Evolutionary conservation across 2,329 filamentous ascomycete genomes (phyloP).

Genomic region (Talaromyces sp.): DNA sequence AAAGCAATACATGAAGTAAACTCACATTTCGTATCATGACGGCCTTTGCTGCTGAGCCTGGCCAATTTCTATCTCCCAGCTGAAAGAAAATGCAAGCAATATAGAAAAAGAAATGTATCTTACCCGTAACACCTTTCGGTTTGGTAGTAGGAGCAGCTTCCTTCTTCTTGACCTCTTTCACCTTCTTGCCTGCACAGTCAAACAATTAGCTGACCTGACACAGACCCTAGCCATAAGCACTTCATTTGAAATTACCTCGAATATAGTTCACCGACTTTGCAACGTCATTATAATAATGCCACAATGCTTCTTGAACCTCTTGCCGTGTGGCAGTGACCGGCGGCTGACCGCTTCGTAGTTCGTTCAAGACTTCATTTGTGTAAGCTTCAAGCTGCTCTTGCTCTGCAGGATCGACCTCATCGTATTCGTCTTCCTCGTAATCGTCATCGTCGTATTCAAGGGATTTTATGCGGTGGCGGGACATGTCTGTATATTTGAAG

Average conservation of each 20-base stretch:
- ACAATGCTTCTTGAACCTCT: constrained; percentile 84
- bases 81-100: not conserved
- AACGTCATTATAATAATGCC: constrained; percentile 95
- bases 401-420: constrained; percentile 43
- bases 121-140: constrained; percentile 29
- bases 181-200: constrained; percentile 31
- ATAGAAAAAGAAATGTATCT: constrained; percentile 19
- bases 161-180: constrained; percentile 36
- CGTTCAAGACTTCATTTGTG: constrained; percentile 62
- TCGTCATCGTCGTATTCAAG: constrained; percentile 43
- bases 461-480: constrained; percentile 45
- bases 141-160: constrained; percentile 25
- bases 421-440: constrained; percentile 34
- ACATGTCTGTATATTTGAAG: constrained; percentile 32
- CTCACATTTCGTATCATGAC: constrained; percentile 2
- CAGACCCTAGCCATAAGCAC: not conserved
- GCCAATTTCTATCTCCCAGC: constrained; percentile 21
- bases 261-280: constrained; percentile 80
- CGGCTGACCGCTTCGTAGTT: constrained; percentile 58
- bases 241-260: constrained; percentile 46
- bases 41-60: constrained; percentile 27
- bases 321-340: constrained; percentile 60
- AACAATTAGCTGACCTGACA: constrained; percentile 29
- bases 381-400: constrained; percentile 60
- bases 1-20: constrained; percentile 21